Base-by-base conservation (phyloP, 352 stramenopile species). In the Thalassiosira exigua region DNA sequence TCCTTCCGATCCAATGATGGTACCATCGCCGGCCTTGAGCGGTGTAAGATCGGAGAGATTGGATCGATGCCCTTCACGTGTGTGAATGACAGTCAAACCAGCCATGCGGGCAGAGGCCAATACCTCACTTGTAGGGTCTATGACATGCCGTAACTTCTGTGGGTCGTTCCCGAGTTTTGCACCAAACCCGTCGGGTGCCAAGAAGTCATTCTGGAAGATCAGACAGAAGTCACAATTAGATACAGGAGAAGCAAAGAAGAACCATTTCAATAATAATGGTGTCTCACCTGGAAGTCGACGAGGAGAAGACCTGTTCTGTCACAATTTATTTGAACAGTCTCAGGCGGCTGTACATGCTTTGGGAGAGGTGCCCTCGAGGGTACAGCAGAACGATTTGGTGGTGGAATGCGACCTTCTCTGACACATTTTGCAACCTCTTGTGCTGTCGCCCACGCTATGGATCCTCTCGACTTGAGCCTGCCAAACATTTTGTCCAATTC, bases 121-220 rank as follows among this genome's bases (percentile, higher is more conserved):
- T n/a, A 91, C 73, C 24, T 70, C 64, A 39, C 80, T 70, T 26
- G 82, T 81, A 1, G 87, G 85, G 26, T 76, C 69, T 52, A 94
- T 81, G 1, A 88, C 79, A 22, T 68, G 67, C n/a, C 67, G 65
- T 12, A 91, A 73, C 54, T 88, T 87, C 7, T 64, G 72, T 29
- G 88, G 39, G 57, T 94, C 85, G 71, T 94, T 93, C 26, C 89
- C 89, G 72, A 94, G 87, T 11, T 42, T 64, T 69, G 91, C 86
- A 24, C 91, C 89, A 50, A 91, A 94, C 19, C 89, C 89, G 9
- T 77, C 81, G 4, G 26, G 42, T 2, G 59, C 62, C 62, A 89
- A 83, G 66, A 93, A 94, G 59, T 94, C 88, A n/a, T 82, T 69
- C 65, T 92, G 86, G 53, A 89, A 86, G 58, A 90, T 81, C n/a